Percentiles rank a stretch among this genome's conserved stretches.
Conservation (phyloP, 139 green algal genomes). For the Micromonas commoda region DNA sequence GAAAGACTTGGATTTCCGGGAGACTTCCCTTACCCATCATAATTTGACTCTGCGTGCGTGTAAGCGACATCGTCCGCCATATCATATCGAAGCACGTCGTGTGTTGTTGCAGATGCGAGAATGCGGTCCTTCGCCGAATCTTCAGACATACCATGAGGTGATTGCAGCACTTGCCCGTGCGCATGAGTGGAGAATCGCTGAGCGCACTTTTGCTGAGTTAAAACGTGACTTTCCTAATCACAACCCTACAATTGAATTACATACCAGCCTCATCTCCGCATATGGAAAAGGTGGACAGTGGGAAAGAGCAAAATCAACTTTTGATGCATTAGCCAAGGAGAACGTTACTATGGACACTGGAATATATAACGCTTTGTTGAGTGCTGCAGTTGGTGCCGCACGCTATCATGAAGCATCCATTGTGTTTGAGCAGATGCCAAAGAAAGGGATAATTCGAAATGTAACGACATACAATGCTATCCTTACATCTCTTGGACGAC, state of each 20-base stretch:
- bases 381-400: slow-evolving; percentile 1
- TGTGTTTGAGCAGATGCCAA: neutral
- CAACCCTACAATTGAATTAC: neutral
- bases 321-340: neutral
- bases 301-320: slow-evolving; percentile 1
- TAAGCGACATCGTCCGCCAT: slow-evolving; percentile 6
- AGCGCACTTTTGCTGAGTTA: slow-evolving; percentile 17
- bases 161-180: slow-evolving; percentile 13
- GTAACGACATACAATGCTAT: slow-evolving; percentile 17
- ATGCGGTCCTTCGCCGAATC: neutral
- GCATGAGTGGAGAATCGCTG: slow-evolving; percentile 7
- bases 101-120: slow-evolving; percentile 1
- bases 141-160: slow-evolving; percentile 13
- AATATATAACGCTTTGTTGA: slow-evolving; percentile 14
- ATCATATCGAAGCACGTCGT: neutral
- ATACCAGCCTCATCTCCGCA: slow-evolving; percentile 15
- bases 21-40: neutral
- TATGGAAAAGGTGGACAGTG: slow-evolving; percentile 25
- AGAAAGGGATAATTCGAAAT: neutral
- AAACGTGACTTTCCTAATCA: neutral
- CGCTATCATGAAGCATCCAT: neutral
- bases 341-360: neutral
- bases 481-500: neutral
- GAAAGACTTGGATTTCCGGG: too few species aligned
- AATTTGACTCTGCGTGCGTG: slow-evolving; percentile 8